Evolutionary conservation across 148 eudicot genomes (phyloP).

Genomic region (Amaranthus cruentus): DNA sequence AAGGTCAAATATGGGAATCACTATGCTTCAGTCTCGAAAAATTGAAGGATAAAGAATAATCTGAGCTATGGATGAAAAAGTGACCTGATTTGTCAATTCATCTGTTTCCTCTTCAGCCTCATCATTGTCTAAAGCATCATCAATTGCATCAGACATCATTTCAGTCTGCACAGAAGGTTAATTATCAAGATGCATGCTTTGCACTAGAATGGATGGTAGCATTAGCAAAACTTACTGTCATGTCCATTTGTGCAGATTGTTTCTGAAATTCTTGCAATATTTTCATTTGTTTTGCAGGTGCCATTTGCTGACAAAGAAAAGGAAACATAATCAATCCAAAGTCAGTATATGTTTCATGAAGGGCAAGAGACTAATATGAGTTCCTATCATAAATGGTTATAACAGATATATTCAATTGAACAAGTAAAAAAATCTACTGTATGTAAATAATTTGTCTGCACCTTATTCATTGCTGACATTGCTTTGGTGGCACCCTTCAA

Average conservation of each 20-base stretch:
- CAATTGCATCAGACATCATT: constrained; percentile 97
- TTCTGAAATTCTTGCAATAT: constrained; percentile 75
- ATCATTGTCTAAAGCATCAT: constrained; percentile 82
- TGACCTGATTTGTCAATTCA: constrained; percentile 84
- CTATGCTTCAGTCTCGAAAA: neutral
- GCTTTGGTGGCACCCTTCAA: constrained; percentile 93
- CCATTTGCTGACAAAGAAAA: constrained; percentile 69
- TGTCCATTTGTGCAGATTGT: constrained; percentile 95
- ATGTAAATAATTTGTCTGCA: constrained; percentile 20
- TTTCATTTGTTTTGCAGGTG: constrained; percentile 80
- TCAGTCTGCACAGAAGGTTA: constrained; percentile 53
- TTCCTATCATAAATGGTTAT: neutral
- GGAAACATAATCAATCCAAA: neutral
- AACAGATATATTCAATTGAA: neutral
- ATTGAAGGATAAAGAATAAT: neutral
- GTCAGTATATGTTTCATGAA: neutral
- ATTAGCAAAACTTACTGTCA: constrained; percentile 61
- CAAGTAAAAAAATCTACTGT: neutral
- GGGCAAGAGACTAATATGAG: neutral
- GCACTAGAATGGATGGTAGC: constrained; percentile 5
- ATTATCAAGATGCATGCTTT: constrained; percentile 9
- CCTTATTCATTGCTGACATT: constrained; percentile 96
- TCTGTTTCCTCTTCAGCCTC: constrained; percentile 99
- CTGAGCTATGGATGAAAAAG: constrained; percentile 3
- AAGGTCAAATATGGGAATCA: neutral